phyloP scores from a whole-genome alignment of 495 filamentous ascomycete genomes.

The Hypoxylon perforatum region DNA sequence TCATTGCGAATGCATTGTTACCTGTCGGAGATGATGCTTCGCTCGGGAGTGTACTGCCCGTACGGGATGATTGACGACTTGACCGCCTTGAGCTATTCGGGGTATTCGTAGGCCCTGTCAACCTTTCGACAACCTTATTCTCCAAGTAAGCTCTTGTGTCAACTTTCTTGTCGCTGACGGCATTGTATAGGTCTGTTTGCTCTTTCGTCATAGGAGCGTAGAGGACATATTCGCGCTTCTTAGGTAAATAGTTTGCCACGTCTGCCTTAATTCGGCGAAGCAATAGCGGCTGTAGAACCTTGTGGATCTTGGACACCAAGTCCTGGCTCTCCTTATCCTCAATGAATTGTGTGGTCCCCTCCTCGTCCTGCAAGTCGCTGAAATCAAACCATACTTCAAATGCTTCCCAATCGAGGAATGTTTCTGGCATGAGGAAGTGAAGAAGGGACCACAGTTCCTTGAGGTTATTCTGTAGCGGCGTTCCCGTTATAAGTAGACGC shows the following conservation, averaged over 20 bases:
- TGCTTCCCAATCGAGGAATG: conserved; percentile 87
- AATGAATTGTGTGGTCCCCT: conserved; percentile 76
- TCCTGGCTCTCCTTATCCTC: conserved; percentile 82
- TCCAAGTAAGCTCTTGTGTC: conserved; percentile 84
- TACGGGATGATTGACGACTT: conserved; percentile 53
- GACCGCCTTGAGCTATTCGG: conserved; percentile 42
- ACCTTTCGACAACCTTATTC: conserved; percentile 79
- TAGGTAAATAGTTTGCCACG: conserved; percentile 88
- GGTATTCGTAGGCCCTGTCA: conserved; percentile 60
- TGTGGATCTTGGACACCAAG: conserved; percentile 87
- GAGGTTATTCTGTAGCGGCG: conserved; percentile 95
- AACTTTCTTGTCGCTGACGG: conserved; percentile 76
- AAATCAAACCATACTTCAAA: conserved; percentile 99
- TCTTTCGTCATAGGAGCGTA: conserved; percentile 88
- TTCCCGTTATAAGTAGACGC: conserved; percentile 91
- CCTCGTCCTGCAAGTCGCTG: conserved; percentile 80
- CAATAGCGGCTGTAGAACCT: conserved; percentile 91
- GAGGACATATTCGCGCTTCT: conserved; percentile 95
- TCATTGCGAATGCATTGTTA: conserved; percentile 58
- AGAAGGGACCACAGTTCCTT: conserved; percentile 94
- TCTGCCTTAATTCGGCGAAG: conserved; percentile 91
- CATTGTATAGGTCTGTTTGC: conserved; percentile 91
- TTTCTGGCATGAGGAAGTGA: conserved; percentile 90
- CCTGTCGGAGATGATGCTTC: conserved; percentile 31
- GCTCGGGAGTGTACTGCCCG: conserved; percentile 38